Percentiles rank a stretch among this genome's conserved stretches.
Conservation (phyloP, 306 rosid genomes). For the Lotus japonicus region DNA sequence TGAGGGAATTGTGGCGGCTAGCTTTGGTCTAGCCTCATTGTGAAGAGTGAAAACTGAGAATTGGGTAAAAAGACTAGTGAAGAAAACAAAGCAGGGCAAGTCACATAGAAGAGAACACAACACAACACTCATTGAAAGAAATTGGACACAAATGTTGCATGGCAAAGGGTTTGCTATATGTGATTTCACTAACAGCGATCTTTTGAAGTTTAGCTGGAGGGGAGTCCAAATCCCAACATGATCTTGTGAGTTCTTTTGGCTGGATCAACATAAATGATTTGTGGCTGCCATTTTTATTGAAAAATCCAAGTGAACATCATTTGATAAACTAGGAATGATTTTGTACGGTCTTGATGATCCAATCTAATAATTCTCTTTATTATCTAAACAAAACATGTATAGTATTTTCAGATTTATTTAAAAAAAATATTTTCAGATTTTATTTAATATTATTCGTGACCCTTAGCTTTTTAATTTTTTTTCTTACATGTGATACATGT, state of each 20-base stretch:
- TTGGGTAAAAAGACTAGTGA: neutral
- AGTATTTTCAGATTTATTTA: too few species aligned
- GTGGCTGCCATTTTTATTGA: slow-evolving; percentile 1
- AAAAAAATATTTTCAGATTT: too few species aligned
- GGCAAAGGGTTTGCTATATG: slow-evolving; percentile 19
- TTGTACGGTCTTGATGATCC: neutral
- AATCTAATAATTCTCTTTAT: neutral
- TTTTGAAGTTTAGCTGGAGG: slow-evolving; percentile 14
- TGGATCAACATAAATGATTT: slow-evolving; percentile 9
- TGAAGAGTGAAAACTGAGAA: neutral
- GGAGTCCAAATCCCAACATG: slow-evolving; percentile 24
- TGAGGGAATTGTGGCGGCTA: slow-evolving; percentile 15
- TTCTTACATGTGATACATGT: too few species aligned
- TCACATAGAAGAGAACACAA: neutral
- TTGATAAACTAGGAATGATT: neutral
- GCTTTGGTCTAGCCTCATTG: neutral
- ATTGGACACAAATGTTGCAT: slow-evolving; percentile 10
- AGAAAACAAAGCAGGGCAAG: neutral
- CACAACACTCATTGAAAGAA: neutral
- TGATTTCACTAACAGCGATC: slow-evolving; percentile 24
- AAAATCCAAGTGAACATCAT: neutral
- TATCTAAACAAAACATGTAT: neutral
- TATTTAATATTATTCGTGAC: too few species aligned
- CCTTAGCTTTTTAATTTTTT: too few species aligned
- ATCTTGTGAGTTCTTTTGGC: slow-evolving; percentile 10